phyloP scores from a whole-genome alignment of 345 rosid genomes.

The Kandelia obovata region DNA sequence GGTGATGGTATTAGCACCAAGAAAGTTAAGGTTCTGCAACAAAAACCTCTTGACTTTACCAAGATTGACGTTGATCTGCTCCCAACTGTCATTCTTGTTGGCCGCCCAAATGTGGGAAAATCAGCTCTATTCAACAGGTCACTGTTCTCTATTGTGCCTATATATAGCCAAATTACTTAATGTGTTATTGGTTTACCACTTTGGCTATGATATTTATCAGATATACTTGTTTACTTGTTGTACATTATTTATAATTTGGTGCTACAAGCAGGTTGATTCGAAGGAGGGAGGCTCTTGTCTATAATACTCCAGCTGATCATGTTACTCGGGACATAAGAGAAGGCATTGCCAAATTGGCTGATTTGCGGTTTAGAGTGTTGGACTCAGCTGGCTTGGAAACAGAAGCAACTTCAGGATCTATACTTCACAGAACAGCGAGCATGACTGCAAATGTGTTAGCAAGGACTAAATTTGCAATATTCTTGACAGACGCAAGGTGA shows the following conservation, averaged over 20 bases:
- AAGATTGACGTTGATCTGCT: conserved; percentile 53
- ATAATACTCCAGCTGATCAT: conserved; percentile 89
- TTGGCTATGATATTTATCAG: too few relatives aligned
- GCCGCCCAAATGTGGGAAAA: conserved; percentile 95
- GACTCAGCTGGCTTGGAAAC: conserved; percentile 98
- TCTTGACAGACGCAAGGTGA: conserved; percentile 79
- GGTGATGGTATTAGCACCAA: conserved; percentile 17
- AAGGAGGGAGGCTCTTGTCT: conserved; percentile 92
- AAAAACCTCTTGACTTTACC: conserved; percentile 68
- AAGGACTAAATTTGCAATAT: conserved; percentile 73
- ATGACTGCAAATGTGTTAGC: conserved; percentile 84
- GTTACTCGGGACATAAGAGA: conserved; percentile 92
- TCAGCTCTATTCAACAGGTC: conserved; percentile 91
- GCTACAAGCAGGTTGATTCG: conserved; percentile 55
- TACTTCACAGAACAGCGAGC: conserved; percentile 73
- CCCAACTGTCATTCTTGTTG: conserved; percentile 82
- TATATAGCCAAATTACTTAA: neutral
- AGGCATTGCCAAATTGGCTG: conserved; percentile 86
- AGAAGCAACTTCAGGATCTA: conserved; percentile 80
- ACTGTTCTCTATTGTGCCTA: conserved; percentile 18
- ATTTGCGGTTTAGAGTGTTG: conserved; percentile 74
- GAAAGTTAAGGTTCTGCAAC: conserved; percentile 26
- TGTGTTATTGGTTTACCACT: neutral
- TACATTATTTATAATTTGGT: neutral
- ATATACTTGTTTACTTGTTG: neutral